Base-by-base conservation (phyloP, 106 monocot genomes). In the Iris macrosiphon region DNA sequence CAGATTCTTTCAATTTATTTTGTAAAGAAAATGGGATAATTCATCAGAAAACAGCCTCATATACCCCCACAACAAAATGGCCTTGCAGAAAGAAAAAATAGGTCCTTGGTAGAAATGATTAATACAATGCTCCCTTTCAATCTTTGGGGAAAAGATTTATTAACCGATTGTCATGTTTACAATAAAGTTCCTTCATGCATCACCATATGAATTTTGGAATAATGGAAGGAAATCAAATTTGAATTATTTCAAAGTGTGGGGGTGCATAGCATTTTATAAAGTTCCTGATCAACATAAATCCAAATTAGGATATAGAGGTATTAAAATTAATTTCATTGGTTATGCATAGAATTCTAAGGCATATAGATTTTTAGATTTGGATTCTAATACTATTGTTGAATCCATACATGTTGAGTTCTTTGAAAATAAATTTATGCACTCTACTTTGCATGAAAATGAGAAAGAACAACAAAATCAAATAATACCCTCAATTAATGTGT, bases 71-170 rank as follows among this genome's bases (percentile, higher is more conserved):
- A 38, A 63, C 62, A 35, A 33, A 63, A 63, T 63, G 62, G 37
- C 3, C 18, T 63, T 2, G 62, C 62, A 35, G 60, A 60, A 60
- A 42, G 28, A 61, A 46, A 31, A 46, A 61, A 45, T 45, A 45
- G 31, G 9, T 31, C 43, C 7, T 40, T 59, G 15, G 1, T 59
- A 13, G 38, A 41, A 25, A 55, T 48, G 31, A 31, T 24, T 6
- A 62, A 49, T 49, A 2, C 48, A 0, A 62, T 62, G 34, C 12
- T 52, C 10, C 26, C 62, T n/a, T 39, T 51, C 2, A 28, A 52
- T 64, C 16, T 52, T 6, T 64, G 50, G 37, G 63, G 37, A 8
- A 51, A 64, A 40, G 63, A 49, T 47, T 40, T 64, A 18, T 32
- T 51, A 6, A 52, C 50, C 12, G 21, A 49, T 13, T 64, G 63